Evolutionary conservation across 352 stramenopile genomes (phyloP), one percentile per base, ranked within the genome.

Genomic region (Globisporangium sylvaticum): DNA sequence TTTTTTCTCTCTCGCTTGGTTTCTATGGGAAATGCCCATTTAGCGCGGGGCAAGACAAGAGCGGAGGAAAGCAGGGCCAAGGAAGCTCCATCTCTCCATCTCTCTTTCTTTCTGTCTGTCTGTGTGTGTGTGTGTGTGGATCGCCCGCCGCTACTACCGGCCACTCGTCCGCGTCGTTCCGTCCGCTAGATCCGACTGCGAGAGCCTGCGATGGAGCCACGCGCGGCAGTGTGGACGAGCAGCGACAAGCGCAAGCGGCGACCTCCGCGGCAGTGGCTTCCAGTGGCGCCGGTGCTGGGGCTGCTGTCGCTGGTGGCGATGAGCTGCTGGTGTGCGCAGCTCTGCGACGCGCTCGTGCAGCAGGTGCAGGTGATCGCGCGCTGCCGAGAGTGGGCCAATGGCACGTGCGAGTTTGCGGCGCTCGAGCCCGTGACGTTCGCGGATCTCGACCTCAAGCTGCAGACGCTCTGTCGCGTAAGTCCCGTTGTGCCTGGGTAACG

Each of bases 391-490:
- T 92, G 84, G 84, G 31, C 44, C 27, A 79, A 84, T 62, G 75
- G 68, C 62, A 73, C 75, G 46, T 94, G 87, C 60, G 67, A 48
- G 12, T 92, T 94, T 54, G 55, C 69, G 5, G 70, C 74, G 27
- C 63, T 88, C 56, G 73, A 87, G n/a, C 73, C 76, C 5, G 67
- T 92, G 25, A 58, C 78, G 48, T 77, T 90, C 52, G 63, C 72
- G 15, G 64, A 70, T 0, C 74, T 92, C 0, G 61, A 90, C 52
- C 67, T 90, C 9, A 59, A 65, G 5, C 63, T 71, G n/a, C 87
- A 94, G 66, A 91, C 83, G 2, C 75, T 94, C 61, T 94, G 87
- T 71, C 90, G 86, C 66, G 83, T 89, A 78, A 50, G 70, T 34
- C 24, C 18, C 18, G n/a, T n/a, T 44, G 24, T 20, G 15, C 15